Base-by-base conservation (phyloP, 805 yeast genomes). In the Suhomyces faveliae region DNA sequence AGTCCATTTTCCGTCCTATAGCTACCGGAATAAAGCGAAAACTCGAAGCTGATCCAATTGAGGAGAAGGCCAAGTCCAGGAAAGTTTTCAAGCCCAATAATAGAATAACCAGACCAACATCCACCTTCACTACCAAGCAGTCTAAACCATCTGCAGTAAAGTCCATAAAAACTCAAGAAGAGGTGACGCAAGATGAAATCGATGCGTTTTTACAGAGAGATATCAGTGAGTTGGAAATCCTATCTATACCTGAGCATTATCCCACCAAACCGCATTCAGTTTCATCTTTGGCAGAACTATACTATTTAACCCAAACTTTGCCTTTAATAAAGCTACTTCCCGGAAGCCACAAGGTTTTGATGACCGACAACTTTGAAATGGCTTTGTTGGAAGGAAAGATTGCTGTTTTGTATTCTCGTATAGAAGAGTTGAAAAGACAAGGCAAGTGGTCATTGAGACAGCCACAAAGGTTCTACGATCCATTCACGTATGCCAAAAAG, bases 401-500 rank as follows among this genome's bases (percentile, higher is more conserved):
- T 2, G 88, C 96, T 0, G 97, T 90, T 9, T 82, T 89, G 15
- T 87, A 89, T 57, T 86, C 95, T 1, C 76, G 98, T 51, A 91
- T 94, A 41, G 98, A 92, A 60, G 98, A 92, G 63, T 74, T 94
- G 52, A 89, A 89, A 63, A 74, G 96, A 41, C 85, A 85, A 49
- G 87, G 88, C 2, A 83, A 87, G 57, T 94, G 99, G 98, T 85
- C 96, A 19, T 71, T 94, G 45, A 76, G 96, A 45, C 99, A 94
- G 63, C 96, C 96, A 0, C 73, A 78, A 45, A 77, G 79, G 52
- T 85, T 76, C 58, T 60, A 74, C 10, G 96, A 89, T 54, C 97
- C 98, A 0, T 79, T 79, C 51, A 47, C 57, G 3, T 60, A 51
- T 35, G 42, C 45, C 25, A 56, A 55, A 15, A 58, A 62, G 48